Evolutionary conservation across 805 yeast genomes (phyloP), one percentile per base, ranked within the genome.

Genomic region (Metschnikowia proteae): DNA sequence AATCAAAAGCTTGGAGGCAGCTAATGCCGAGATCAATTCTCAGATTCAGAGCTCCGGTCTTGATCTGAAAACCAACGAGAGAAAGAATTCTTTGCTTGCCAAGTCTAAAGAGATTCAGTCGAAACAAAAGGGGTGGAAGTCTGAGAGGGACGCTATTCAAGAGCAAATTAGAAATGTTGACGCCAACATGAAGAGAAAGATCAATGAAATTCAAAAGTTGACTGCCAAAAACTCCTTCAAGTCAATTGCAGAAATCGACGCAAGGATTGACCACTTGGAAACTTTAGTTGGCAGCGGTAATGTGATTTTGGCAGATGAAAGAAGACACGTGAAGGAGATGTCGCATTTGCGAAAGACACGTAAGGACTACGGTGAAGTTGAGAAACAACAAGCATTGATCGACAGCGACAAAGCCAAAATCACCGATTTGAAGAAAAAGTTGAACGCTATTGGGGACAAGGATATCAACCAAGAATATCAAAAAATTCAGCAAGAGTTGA

Each of bases 271-370:
- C 50, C 74, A 74, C 56, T 79, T 89, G 62, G 97, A 94, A 65
- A 78, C 76, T 38, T 74, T 78, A 57, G 84, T 94, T 53, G 88
- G 86, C 48, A 70, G 86, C 44, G 98, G 98, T 54, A 70, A 77
- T 40, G 76, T 94, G 65, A 81, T 88, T 60, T 81, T 94, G 62
- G 97, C 90, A 46, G 96, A 92, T 55, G 99, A 94, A 78, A 85
- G 88, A 74, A 79, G 83, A 63, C 70, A 77, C 56, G 82, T 94
- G 57, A 87, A 87, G 72, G 98, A 92, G 72, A 86, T 89, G 77
- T 79, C 89, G 45, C 68, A 83, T 40, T 80, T 94, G 67, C 83
- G 92, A 70, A 89, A 88, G 71, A 72, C 86, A 64, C 82, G 84
- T 63, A 86, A 85, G 67, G 91, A 85, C 66, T 87, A 88, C 64